phyloP scores from a whole-genome alignment of 345 rosid genomes.

The Populus nigra region DNA sequence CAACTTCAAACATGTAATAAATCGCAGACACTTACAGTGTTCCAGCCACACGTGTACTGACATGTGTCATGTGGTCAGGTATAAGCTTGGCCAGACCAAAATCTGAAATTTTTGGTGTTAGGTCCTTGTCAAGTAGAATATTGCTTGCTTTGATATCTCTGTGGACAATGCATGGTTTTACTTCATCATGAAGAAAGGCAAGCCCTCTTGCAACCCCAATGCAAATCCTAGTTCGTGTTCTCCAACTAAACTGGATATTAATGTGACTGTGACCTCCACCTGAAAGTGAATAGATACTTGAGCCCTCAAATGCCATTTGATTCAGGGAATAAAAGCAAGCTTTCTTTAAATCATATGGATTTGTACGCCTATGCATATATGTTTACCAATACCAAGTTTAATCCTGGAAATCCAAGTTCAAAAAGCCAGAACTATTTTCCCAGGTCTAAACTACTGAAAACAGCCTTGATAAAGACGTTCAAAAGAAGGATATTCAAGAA shows the following conservation, averaged over 20 bases:
- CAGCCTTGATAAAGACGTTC: constrained; percentile 4
- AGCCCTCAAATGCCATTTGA: constrained; percentile 10
- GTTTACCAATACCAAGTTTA: not conserved
- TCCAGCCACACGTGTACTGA: constrained; percentile 98
- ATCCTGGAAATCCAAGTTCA: not conserved
- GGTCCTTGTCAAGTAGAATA: constrained; percentile 74
- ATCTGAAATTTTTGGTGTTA: constrained; percentile 85
- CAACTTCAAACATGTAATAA: not conserved
- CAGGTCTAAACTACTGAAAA: not conserved
- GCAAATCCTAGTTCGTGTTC: constrained; percentile 60
- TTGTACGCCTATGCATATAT: not conserved
- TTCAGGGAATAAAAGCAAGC: constrained; percentile 6
- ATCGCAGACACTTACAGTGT: not conserved
- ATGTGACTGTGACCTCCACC: constrained; percentile 45
- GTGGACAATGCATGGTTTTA: constrained; percentile 71
- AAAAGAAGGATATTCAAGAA: constrained; percentile 7
- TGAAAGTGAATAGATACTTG: constrained; percentile 26
- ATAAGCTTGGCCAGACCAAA: constrained; percentile 95
- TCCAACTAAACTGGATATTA: constrained; percentile 74
- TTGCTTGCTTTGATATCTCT: constrained; percentile 99
- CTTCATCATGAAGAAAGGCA: constrained; percentile 84
- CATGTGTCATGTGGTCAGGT: constrained; percentile 78
- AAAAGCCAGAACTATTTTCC: not conserved
- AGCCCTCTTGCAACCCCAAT: constrained; percentile 82
- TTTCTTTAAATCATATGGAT: not conserved